These are phyloP conservation scores for Chloromonas sp. DNA, from an alignment of 163 green algal species.

Conservation along the genomic window DNA sequence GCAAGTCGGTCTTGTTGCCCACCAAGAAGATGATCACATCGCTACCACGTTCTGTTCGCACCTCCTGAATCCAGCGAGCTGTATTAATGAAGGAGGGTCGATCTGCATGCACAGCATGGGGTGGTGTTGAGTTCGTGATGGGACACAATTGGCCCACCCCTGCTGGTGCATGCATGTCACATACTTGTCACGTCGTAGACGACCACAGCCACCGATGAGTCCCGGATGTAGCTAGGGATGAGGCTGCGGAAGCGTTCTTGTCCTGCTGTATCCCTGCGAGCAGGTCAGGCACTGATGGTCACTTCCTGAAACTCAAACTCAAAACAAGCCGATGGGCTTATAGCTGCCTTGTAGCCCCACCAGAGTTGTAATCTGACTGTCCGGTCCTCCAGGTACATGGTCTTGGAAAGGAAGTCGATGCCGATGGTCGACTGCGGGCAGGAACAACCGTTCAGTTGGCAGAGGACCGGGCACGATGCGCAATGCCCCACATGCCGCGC, in stretches of 20 bases:
- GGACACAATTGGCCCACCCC: neutral
- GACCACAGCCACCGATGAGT: conserved; percentile 96
- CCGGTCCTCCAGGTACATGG: conserved; percentile 98
- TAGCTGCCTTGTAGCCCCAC: conserved; percentile 43
- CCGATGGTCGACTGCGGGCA: conserved; percentile 92
- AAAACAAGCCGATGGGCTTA: too few relatives aligned
- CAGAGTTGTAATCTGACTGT: conserved; percentile 98
- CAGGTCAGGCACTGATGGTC: too few relatives aligned
- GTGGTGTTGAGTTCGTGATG: neutral
- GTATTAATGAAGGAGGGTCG: conserved; percentile 94
- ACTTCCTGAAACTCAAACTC: too few relatives aligned
- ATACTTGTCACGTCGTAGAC: conserved; percentile 98
- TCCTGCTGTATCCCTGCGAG: conserved; percentile 91
- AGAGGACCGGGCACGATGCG: too few relatives aligned
- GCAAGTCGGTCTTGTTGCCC: conserved; percentile 98
- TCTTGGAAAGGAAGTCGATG: conserved; percentile 99
- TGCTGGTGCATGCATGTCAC: conserved; percentile 7
- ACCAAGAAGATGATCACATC: conserved; percentile 99
- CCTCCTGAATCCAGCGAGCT: conserved; percentile 94
- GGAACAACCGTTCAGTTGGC: too few relatives aligned
- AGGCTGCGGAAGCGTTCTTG: conserved; percentile 96
- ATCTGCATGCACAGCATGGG: conserved; percentile 50
- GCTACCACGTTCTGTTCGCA: conserved; percentile 89
- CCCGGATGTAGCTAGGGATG: conserved; percentile 97
- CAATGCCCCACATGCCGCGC: too few relatives aligned